phyloP scores from a whole-genome alignment of 1,139 yeast genomes.

The Pichia sorboxylosa region DNA sequence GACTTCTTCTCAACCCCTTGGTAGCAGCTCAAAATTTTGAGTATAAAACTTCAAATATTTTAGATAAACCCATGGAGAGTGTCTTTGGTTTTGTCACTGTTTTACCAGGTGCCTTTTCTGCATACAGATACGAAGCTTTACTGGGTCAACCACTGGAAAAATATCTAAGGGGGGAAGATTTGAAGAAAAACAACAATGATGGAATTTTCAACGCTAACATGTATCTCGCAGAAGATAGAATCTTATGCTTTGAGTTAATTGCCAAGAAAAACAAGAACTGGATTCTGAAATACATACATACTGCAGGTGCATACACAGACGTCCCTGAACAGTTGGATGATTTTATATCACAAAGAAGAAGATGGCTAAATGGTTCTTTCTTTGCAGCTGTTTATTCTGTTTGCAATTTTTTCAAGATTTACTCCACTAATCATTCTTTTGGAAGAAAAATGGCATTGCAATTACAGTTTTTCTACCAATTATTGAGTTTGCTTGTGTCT shows the following conservation, averaged over 20 bases:
- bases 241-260: slow-evolving; percentile 69
- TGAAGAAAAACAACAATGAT: slow-evolving; percentile 40
- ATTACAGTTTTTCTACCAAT: slow-evolving; percentile 60
- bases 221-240: slow-evolving; percentile 81
- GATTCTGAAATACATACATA: slow-evolving; percentile 59
- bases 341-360: slow-evolving; percentile 63
- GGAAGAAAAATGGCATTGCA: slow-evolving; percentile 52
- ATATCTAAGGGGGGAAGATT: slow-evolving; percentile 68
- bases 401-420: slow-evolving; percentile 58
- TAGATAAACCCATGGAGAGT: slow-evolving; percentile 77
- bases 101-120: slow-evolving; percentile 81
- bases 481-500: slow-evolving; percentile 52
- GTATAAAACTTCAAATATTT: slow-evolving; percentile 69
- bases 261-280: slow-evolving; percentile 56
- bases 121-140: slow-evolving; percentile 63
- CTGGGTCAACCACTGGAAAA: slow-evolving; percentile 70
- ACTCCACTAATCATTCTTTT: slow-evolving; percentile 58
- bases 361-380: slow-evolving; percentile 81
- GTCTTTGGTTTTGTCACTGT: slow-evolving; percentile 76
- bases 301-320: slow-evolving; percentile 74
- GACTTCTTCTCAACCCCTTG: slow-evolving; percentile 54
- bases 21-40: slow-evolving; percentile 83
- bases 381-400: slow-evolving; percentile 73
- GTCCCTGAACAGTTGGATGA: slow-evolving; percentile 68
- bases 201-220: slow-evolving; percentile 71